Base-by-base conservation (phyloP, 176 grass and related monocot genomes). In the Pontederia paniculata region DNA sequence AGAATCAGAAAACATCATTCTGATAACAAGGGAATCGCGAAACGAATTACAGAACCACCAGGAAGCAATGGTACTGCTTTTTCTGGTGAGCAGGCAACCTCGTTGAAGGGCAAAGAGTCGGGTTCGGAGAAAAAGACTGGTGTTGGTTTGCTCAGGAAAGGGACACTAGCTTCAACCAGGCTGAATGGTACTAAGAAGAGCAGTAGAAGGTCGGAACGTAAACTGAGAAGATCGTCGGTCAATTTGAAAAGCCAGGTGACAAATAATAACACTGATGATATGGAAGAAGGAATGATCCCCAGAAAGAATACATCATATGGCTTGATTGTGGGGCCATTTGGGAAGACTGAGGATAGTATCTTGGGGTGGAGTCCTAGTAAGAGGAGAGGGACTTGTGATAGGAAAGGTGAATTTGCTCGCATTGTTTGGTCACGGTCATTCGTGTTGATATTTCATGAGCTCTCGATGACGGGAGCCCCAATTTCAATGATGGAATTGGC, bases 401-500 rank as follows among this genome's bases (percentile, higher is more conserved):
- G 59, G 17, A 57, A 75, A 50, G 66, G 45, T 52, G 71, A 70
- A 41, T 81, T 81, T 57, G 66, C 65, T 46, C 67, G 31, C 14
- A 16, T 52, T 64, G 72, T 81, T 17, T 59, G 61, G 60, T 81
- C 72, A 12, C 57, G 72, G 45, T 58, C 78, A 8, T 81, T 81
- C 57, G 66, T 81, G 25, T 75, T 81, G 68, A 53, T 81, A 28
- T 66, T 81, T 63, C 78, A 81, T 55, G 78, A 81, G 31, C 78
- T 81, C 49, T 81, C 78, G 14, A 81, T 81, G 66, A 81, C 78
- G 0, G 78, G 78, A 58, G 78, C 78, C 8, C 78, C 78, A 17
- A 42, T 81, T 60, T 75, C 78, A 3, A 81, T 81, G 78, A 75
- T 81, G 72, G 78, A 81, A 69, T 52, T 81, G 66, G 78, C 72